Percentiles rank a stretch among this genome's conserved stretches.
Evolutionary conservation across 495 filamentous ascomycete genomes (phyloP).

Genomic region (Geoglossum glabrum): DNA sequence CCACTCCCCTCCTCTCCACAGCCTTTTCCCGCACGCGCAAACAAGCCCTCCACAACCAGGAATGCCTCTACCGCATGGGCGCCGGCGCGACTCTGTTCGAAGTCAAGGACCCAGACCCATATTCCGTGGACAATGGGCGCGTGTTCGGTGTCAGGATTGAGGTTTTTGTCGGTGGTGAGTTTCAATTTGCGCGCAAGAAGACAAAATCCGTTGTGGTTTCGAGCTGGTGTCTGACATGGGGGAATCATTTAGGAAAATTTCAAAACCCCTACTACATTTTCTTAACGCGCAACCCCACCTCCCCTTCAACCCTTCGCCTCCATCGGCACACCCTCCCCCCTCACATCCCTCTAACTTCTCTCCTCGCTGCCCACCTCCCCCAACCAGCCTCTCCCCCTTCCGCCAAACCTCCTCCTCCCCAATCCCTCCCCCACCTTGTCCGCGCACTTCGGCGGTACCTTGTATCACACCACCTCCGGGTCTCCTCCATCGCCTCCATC

Average conservation of each 20-base stretch:
- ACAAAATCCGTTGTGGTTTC: background rate
- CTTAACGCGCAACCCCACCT: constrained; percentile 2
- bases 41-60: background rate
- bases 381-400: background rate
- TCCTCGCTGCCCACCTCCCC: constrained; percentile 1
- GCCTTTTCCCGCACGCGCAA: background rate
- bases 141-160: constrained; percentile 7
- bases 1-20: background rate
- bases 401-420: background rate
- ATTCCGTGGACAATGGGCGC: constrained; percentile 3
- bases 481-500: background rate
- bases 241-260: constrained; percentile 2
- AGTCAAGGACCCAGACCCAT: constrained; percentile 5
- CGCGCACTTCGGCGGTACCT: constrained; percentile 2
- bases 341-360: constrained; percentile 1
- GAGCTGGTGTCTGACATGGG: background rate
- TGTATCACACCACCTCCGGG: constrained; percentile 2
- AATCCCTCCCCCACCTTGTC: constrained; percentile 3
- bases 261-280: constrained; percentile 5
- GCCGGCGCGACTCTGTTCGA: constrained; percentile 7
- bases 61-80: constrained; percentile 6
- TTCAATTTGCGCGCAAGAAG: background rate
- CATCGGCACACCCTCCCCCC: constrained; percentile 6
- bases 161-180: constrained; percentile 4
- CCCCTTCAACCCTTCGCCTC: background rate